Evolutionary conservation across 768 basidiomycete species (phyloP).

Genomic region (Lactifluus piperatus): DNA sequence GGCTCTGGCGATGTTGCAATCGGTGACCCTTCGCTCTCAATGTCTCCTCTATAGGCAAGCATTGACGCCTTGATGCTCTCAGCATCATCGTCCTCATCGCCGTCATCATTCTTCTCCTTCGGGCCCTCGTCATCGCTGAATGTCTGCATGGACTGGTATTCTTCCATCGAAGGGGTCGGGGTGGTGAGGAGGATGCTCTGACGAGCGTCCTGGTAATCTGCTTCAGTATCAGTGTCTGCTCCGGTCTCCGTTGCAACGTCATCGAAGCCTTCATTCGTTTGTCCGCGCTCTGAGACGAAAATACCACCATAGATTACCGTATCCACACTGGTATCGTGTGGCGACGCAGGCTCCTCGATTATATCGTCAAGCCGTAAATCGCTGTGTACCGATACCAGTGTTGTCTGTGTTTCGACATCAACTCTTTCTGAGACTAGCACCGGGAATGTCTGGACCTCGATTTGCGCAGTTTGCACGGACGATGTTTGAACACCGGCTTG

Average conservation of each 20-base stretch:
- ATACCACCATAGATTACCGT: constrained; percentile 23
- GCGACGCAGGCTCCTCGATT: constrained; percentile 14
- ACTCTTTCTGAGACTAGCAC: constrained; percentile 7
- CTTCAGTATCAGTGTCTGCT: constrained; percentile 57
- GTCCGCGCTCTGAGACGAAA: constrained; percentile 23
- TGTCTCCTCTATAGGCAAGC: constrained; percentile 25
- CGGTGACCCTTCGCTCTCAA: constrained; percentile 3
- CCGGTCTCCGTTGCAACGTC: constrained; percentile 51
- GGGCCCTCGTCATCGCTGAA: constrained; percentile 50
- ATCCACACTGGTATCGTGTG: constrained; percentile 27
- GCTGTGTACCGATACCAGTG: background rate
- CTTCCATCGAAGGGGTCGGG: constrained; percentile 47
- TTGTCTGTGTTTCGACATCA: constrained; percentile 22
- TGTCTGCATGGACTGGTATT: constrained; percentile 12
- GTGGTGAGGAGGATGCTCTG: constrained; percentile 54
- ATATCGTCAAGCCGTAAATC: constrained; percentile 8
- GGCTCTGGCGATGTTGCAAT: constrained; percentile 7
- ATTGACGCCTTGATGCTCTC: constrained; percentile 66
- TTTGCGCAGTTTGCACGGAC: constrained; percentile 26
- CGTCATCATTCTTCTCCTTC: constrained; percentile 38
- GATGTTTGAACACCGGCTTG: constrained; percentile 33
- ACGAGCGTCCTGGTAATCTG: constrained; percentile 69
- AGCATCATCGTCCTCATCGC: constrained; percentile 49
- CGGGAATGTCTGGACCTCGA: constrained; percentile 28
- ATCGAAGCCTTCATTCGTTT: constrained; percentile 33